These are phyloP conservation scores for Ajuga chamaepitys DNA, from an alignment of 257 asterid species.

Conservation along the genomic window DNA sequence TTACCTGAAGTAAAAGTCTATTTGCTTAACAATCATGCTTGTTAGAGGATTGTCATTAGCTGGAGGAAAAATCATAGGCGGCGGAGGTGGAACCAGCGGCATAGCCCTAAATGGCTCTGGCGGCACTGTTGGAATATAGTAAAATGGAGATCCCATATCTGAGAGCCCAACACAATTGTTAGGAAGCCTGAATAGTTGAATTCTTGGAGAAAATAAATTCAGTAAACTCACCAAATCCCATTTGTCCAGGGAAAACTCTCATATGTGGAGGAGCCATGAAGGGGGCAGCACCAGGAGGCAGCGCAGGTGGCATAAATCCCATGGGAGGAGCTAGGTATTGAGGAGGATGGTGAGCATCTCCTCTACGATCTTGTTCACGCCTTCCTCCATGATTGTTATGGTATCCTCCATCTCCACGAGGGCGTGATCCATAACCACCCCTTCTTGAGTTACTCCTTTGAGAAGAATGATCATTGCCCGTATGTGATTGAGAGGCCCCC, in stretches of 20 bases:
- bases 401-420: conserved; percentile 70
- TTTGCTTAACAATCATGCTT: conserved; percentile 49
- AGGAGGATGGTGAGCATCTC: conserved; percentile 52
- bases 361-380: conserved; percentile 68
- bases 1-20: conserved; percentile 88
- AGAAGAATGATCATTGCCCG: conserved; percentile 45
- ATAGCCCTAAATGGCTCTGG: conserved; percentile 52
- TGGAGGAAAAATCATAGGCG: conserved; percentile 35
- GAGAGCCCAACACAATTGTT: conserved; percentile 9
- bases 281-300: conserved; percentile 52
- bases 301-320: conserved; percentile 46
- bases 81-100: conserved; percentile 40
- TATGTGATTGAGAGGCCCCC: conserved; percentile 35
- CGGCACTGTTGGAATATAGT: conserved; percentile 43
- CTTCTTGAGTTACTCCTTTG: conserved; percentile 52
- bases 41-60: conserved; percentile 36
- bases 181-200: conserved; percentile 3
- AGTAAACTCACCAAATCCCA: conserved; percentile 55
- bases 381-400: conserved; percentile 64
- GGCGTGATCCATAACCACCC: conserved; percentile 55
- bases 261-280: conserved; percentile 45
- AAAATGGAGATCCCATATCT: conserved; percentile 54
- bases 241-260: conserved; percentile 43
- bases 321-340: conserved; percentile 46
- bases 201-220: neutral